phyloP scores from a whole-genome alignment of 345 rosid genomes.

The Chamaenerion angustifolium region DNA sequence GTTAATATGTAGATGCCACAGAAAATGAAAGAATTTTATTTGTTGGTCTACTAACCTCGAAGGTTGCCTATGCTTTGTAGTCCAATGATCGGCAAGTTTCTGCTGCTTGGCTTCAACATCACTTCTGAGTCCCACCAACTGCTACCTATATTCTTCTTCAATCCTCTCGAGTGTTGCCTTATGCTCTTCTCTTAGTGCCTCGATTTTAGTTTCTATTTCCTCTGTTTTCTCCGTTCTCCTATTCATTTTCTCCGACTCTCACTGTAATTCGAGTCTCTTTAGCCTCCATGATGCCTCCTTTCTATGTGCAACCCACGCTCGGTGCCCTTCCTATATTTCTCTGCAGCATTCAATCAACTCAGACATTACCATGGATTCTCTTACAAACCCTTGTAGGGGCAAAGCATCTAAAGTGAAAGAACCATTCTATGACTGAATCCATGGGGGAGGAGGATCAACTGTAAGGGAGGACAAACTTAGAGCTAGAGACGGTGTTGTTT shows the following conservation, averaged over 20 bases:
- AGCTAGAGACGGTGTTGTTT: conserved; percentile 54
- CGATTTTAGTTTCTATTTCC: conserved; percentile 71
- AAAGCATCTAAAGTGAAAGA: conserved; percentile 9
- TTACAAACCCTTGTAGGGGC: neutral
- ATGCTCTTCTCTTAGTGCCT: conserved; percentile 78
- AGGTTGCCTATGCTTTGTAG: too few relatives aligned
- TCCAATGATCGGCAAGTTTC: conserved; percentile 87
- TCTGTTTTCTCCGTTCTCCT: conserved; percentile 76
- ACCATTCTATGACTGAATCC: conserved; percentile 81
- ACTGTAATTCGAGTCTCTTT: too few relatives aligned
- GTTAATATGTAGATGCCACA: too few relatives aligned
- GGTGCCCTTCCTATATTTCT: too few relatives aligned
- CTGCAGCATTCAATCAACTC: conserved; percentile 71
- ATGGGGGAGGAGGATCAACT: conserved; percentile 55
- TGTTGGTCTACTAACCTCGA: conserved; percentile 67
- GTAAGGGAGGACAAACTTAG: conserved; percentile 71
- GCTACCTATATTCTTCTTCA: conserved; percentile 71
- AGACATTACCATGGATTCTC: conserved; percentile 43
- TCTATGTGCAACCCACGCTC: too few relatives aligned
- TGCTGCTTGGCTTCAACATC: conserved; percentile 86
- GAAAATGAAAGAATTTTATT: too few relatives aligned
- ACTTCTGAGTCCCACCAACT: conserved; percentile 47
- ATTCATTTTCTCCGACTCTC: conserved; percentile 75
- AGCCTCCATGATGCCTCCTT: too few relatives aligned
- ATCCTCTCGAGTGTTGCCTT: conserved; percentile 52